Evolutionary conservation across 352 stramenopile species (phyloP).

Genomic region (Globisporangium carolinianum): DNA sequence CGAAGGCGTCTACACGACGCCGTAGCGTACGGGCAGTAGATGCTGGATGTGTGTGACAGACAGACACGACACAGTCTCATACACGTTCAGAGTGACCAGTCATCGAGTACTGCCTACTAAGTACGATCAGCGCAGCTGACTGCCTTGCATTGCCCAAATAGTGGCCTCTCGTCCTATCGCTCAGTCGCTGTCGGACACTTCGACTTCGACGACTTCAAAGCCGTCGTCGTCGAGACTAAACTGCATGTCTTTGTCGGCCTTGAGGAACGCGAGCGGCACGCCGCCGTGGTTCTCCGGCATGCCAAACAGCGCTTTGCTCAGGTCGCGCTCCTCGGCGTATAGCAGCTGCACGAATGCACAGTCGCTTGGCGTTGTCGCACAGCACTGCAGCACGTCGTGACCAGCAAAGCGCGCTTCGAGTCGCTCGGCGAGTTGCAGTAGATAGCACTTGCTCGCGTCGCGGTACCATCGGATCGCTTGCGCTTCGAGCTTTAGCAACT

Average conservation of each 20-base stretch:
- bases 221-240: slow-evolving; percentile 78
- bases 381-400: slow-evolving; percentile 47
- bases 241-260: slow-evolving; percentile 61
- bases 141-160: too few species aligned
- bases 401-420: slow-evolving; percentile 32
- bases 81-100: background rate
- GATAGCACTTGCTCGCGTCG: slow-evolving; percentile 50
- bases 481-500: slow-evolving; percentile 58
- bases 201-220: slow-evolving; percentile 59
- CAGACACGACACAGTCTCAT: background rate
- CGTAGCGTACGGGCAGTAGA: slow-evolving; percentile 17
- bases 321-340: slow-evolving; percentile 33
- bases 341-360: slow-evolving; percentile 49
- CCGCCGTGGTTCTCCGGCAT: slow-evolving; percentile 73
- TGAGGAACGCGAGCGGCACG: slow-evolving; percentile 57
- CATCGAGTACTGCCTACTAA: background rate
- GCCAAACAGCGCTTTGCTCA: slow-evolving; percentile 54
- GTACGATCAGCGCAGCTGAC: too few species aligned
- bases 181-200: slow-evolving; percentile 11
- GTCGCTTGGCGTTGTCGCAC: slow-evolving; percentile 11
- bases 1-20: slow-evolving; percentile 77
- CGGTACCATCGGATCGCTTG: slow-evolving; percentile 75
- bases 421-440: slow-evolving; percentile 51
- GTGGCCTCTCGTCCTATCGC: background rate
- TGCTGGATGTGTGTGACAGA: background rate